Conservation (phyloP, 2,329 filamentous ascomycete genomes). For the Dothideomycetes sp. region DNA sequence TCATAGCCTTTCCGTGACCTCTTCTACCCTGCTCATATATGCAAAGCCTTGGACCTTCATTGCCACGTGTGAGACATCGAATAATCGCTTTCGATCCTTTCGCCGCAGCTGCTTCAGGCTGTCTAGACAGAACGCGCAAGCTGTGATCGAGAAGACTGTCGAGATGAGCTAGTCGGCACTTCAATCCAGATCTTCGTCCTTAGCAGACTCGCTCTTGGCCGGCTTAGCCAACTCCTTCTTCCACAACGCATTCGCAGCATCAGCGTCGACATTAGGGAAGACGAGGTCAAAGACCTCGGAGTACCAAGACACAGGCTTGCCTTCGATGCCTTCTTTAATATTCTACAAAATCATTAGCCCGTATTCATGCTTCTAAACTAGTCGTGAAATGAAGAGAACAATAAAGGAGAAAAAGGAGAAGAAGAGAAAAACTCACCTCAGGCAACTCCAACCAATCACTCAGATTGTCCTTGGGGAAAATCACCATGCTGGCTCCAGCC, state of each 20-base stretch:
- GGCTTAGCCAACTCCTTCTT: slow-evolving; percentile 50
- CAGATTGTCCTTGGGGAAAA: slow-evolving; percentile 92
- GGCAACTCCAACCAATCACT: slow-evolving; percentile 96
- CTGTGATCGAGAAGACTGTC: not conserved
- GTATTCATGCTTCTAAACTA: not conserved
- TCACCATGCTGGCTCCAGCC: slow-evolving; percentile 83
- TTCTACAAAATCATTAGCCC: slow-evolving; percentile 48
- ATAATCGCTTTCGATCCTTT: no score
- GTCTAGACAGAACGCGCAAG: no score
- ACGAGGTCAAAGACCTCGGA: slow-evolving; percentile 83
- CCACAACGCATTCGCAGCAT: slow-evolving; percentile 62
- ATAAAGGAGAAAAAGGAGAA: not conserved
- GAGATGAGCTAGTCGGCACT: slow-evolving; percentile 5
- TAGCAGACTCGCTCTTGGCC: slow-evolving; percentile 35
- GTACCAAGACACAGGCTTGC: slow-evolving; percentile 88
- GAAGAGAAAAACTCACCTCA: slow-evolving; percentile 54
- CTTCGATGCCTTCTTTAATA: slow-evolving; percentile 93
- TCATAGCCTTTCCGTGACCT: no score
- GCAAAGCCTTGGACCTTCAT: no score
- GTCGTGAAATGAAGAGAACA: not conserved
- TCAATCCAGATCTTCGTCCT: slow-evolving; percentile 17
- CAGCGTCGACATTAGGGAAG: slow-evolving; percentile 69
- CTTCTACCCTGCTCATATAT: no score
- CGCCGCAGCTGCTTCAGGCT: no score
- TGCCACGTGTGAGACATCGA: no score